Percentiles rank a stretch among this genome's conserved stretches.
phyloP scores from a whole-genome alignment of 2,329 filamentous ascomycete genomes.

The Tolypocladium cylindrosporum region DNA sequence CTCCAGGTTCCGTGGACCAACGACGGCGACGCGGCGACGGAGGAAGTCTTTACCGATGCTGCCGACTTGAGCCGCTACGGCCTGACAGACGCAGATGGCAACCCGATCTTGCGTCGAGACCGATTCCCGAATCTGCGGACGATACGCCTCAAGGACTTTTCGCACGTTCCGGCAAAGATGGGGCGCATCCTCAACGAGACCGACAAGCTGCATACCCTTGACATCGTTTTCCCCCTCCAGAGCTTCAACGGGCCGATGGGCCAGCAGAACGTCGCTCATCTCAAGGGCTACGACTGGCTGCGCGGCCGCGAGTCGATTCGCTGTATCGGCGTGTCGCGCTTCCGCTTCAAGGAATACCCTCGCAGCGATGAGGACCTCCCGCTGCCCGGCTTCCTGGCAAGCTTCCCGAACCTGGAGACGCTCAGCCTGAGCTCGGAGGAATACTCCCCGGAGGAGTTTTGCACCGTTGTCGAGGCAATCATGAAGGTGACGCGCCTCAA shows the following conservation, averaged over 20 bases:
- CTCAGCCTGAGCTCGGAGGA: constrained; percentile 22
- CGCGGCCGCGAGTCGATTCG: constrained; percentile 21
- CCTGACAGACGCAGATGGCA: not conserved
- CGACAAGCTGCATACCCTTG: constrained; percentile 21
- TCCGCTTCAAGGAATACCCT: constrained; percentile 21
- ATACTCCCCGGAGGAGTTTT: constrained; percentile 19
- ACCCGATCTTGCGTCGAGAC: not conserved
- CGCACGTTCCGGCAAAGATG: constrained; percentile 13
- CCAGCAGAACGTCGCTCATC: constrained; percentile 15
- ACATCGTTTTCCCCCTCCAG: constrained; percentile 24
- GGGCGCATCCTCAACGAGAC: constrained; percentile 14
- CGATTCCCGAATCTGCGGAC: constrained; percentile 16
- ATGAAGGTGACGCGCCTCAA: constrained; percentile 20
- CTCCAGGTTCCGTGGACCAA: constrained; percentile 17
- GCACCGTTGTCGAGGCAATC: constrained; percentile 17
- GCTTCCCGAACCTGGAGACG: constrained; percentile 24
- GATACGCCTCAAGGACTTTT: constrained; percentile 15
- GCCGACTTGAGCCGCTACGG: not conserved
- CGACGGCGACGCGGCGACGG: constrained; percentile 4
- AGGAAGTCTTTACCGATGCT: not conserved
- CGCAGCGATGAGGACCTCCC: constrained; percentile 17
- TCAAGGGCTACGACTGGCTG: constrained; percentile 24
- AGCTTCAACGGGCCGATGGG: constrained; percentile 12
- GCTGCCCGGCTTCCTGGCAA: constrained; percentile 22
- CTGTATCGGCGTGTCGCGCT: constrained; percentile 23